phyloP scores from a whole-genome alignment of 2,329 filamentous ascomycete genomes.

The Simplicillium aogashimaense region DNA sequence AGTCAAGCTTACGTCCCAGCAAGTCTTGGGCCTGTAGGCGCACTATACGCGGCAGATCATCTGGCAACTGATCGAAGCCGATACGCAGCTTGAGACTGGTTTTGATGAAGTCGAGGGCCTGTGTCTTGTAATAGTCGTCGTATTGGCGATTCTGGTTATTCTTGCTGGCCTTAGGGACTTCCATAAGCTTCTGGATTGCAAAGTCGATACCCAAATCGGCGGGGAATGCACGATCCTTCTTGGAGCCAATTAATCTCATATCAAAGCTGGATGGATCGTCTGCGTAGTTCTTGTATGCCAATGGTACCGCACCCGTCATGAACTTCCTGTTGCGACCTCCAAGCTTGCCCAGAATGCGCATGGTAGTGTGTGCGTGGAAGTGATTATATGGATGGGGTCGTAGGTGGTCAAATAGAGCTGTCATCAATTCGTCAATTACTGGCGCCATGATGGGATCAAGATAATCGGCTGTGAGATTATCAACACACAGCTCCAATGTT shows the following conservation, averaged over 20 bases:
- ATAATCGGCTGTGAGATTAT: constrained; percentile 96
- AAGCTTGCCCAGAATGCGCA: constrained; percentile 93
- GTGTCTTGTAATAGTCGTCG: constrained; percentile 84
- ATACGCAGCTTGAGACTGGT: constrained; percentile 86
- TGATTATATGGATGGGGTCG: constrained; percentile 92
- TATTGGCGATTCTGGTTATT: constrained; percentile 45
- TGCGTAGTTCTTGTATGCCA: constrained; percentile 74
- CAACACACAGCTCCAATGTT: constrained; percentile 91
- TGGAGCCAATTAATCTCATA: constrained; percentile 78
- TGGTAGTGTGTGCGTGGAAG: constrained; percentile 94
- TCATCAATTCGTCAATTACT: constrained; percentile 98
- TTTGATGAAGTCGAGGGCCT: constrained; percentile 80
- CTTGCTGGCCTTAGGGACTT: constrained; percentile 56
- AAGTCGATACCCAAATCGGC: constrained; percentile 78
- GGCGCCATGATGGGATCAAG: constrained; percentile 98
- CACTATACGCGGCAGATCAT: constrained; percentile 77
- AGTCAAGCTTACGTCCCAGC: constrained; percentile 59
- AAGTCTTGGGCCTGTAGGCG: constrained; percentile 86
- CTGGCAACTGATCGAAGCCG: constrained; percentile 76
- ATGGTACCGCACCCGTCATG: constrained; percentile 77
- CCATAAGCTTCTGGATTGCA: constrained; percentile 80
- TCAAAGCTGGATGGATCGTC: constrained; percentile 87
- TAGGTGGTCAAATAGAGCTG: constrained; percentile 89
- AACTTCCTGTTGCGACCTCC: constrained; percentile 94
- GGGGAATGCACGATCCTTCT: constrained; percentile 80